phyloP scores from a whole-genome alignment of 1,284 basidiomycete species.

The Ustilago nuda region DNA sequence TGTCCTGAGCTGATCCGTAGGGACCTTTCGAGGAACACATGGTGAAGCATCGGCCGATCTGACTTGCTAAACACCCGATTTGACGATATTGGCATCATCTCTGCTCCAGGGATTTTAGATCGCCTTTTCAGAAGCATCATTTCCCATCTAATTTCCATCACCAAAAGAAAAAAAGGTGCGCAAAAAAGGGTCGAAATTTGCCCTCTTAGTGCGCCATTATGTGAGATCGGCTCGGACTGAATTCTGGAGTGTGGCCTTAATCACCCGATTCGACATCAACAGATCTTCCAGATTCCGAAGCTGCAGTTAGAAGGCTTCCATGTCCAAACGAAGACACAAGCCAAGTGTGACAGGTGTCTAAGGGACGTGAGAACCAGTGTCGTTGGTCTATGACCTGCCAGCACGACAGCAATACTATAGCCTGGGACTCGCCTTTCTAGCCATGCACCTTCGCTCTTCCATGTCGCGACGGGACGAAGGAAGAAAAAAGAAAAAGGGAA shows the following conservation, averaged over 20 bases:
- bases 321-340: not conserved
- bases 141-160: not conserved
- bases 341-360: not conserved
- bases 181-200: too few species aligned
- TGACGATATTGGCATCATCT: not conserved
- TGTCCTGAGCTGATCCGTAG: too few species aligned
- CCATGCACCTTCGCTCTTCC: not conserved
- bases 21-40: not conserved
- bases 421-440: not conserved
- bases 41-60: not conserved
- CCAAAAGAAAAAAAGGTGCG: too few species aligned
- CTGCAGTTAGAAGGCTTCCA: not conserved
- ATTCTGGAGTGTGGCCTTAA: not conserved
- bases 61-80: not conserved
- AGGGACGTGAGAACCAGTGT: not conserved
- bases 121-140: not conserved
- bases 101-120: too few species aligned
- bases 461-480: not conserved
- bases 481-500: slow-evolving; percentile 1
- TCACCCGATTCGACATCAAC: not conserved
- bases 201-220: too few species aligned
- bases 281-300: not conserved
- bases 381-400: not conserved
- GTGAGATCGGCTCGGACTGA: too few species aligned
- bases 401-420: not conserved